Base-by-base conservation (phyloP, 306 rosid genomes). In the Dalbergia cochinchinensis region DNA sequence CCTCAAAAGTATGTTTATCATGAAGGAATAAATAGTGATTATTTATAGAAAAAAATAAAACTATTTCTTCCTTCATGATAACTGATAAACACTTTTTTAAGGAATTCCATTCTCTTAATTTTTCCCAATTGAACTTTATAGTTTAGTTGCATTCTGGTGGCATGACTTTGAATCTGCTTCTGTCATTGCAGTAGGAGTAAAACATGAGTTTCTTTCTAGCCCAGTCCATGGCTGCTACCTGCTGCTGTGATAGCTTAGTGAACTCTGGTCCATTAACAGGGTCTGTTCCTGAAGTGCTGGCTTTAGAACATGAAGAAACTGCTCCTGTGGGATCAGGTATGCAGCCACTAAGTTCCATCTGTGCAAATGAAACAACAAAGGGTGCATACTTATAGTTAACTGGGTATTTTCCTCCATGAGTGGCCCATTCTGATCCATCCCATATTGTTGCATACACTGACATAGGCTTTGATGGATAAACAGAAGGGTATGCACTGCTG, bases 391-490 rank as follows among this genome's bases (percentile, higher is more conserved):
- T 92, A 53, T 95, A 95, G 69, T 95, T 88, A 3, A 95, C 97
- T 33, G 88, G 86, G 73, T 92, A 92, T 73, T 92, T 95, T 54
- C 98, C 99, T 64, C 99, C 99, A 83, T 91, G 90, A 41, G 99
- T 95, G 51, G 99, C 99, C 99, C 99, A 95, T 8, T 91, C 76
- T 80, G 99, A 95, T 2, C 89, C 99, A 83, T 95, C 99, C 99
- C 99, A 95, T 86, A 95, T 92, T 61, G 99, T 95, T 14, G 94
- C 94, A 68, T 76, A 89, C 8, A 95, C 77, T 11, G 98, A 90
- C 99, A 95, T 95, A 5, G 99, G 93, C 62, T 95, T 95, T 74
- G 86, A 90, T 71, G 99, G 97, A 65, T 80, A 94, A 20, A 87
- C 65, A 1, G 86, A 80, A 16, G 91, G 71, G 64, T 79, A 55